phyloP scores from a whole-genome alignment of 139 green algal species.

The Picochlorum sp. region DNA sequence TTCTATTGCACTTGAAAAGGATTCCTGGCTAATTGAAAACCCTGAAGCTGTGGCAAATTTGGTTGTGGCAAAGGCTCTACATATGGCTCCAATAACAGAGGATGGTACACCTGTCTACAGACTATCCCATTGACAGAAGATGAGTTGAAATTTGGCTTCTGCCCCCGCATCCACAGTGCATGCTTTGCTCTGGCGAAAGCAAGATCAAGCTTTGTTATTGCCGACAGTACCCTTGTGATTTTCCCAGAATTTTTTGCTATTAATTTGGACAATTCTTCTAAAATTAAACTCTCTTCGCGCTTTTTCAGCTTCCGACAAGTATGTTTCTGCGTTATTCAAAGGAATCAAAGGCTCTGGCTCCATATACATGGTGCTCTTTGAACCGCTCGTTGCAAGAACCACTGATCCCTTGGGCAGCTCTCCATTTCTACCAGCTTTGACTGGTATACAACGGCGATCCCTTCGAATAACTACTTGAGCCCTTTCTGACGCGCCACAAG shows the following conservation, averaged over 20 bases:
- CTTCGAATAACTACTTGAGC: conserved; percentile 37
- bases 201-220: conserved; percentile 54
- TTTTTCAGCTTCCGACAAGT: conserved; percentile 46
- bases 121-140: neutral
- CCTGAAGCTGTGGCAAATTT: neutral
- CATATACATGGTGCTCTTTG: conserved; percentile 75
- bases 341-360: conserved; percentile 61
- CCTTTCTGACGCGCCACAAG: conserved; percentile 43
- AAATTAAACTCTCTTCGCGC: conserved; percentile 47
- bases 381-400: conserved; percentile 34
- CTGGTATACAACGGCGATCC: conserved; percentile 36
- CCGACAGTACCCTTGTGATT: conserved; percentile 30
- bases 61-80: conserved; percentile 25
- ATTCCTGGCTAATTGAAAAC: neutral
- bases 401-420: conserved; percentile 64
- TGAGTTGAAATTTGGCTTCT: conserved; percentile 19
- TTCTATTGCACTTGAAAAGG: neutral
- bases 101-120: conserved; percentile 19
- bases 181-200: conserved; percentile 49
- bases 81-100: conserved; percentile 18
- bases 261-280: conserved; percentile 34
- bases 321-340: conserved; percentile 71
- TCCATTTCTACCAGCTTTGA: conserved; percentile 44
- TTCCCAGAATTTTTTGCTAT: conserved; percentile 2
- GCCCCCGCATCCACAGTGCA: conserved; percentile 42